Percentiles rank a stretch among this genome's conserved stretches.
These are phyloP conservation scores for Albugo candida DNA, from an alignment of 352 stramenopile genomes.

Conservation along the genomic window DNA sequence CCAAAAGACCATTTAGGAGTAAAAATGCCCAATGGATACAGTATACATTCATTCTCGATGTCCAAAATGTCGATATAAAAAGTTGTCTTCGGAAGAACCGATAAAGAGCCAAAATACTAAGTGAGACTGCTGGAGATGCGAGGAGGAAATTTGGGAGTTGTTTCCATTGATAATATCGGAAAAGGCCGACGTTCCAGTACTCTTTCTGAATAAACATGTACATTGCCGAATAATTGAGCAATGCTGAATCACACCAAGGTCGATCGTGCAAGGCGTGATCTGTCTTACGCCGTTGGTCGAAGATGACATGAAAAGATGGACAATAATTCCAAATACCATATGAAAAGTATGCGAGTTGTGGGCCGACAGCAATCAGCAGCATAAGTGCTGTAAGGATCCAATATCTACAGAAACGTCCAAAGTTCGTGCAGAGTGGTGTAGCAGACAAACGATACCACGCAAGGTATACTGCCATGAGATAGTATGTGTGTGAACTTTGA, in stretches of 20 bases:
- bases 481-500: background rate
- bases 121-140: constrained; percentile 63
- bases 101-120: constrained; percentile 32
- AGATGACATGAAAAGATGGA: constrained; percentile 9
- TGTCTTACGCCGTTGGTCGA: constrained; percentile 9
- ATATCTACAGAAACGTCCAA: constrained; percentile 21
- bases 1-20: constrained; percentile 44
- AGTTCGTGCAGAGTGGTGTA: constrained; percentile 16
- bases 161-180: constrained; percentile 86
- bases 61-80: background rate
- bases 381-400: constrained; percentile 43
- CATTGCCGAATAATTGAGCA: constrained; percentile 71
- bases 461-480: constrained; percentile 32
- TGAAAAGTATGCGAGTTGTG: constrained; percentile 54
- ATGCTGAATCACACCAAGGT: constrained; percentile 35
- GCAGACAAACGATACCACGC: constrained; percentile 38
- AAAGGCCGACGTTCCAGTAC: constrained; percentile 90
- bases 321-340: constrained; percentile 38
- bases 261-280: constrained; percentile 18
- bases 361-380: constrained; percentile 31
- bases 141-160: constrained; percentile 91
- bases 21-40: constrained; percentile 60
- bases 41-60: constrained; percentile 16
- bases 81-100: constrained; percentile 16
- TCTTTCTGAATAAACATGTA: constrained; percentile 89